Conservation (phyloP, 1,284 basidiomycete species). For the Malassezia vespertilionis region DNA sequence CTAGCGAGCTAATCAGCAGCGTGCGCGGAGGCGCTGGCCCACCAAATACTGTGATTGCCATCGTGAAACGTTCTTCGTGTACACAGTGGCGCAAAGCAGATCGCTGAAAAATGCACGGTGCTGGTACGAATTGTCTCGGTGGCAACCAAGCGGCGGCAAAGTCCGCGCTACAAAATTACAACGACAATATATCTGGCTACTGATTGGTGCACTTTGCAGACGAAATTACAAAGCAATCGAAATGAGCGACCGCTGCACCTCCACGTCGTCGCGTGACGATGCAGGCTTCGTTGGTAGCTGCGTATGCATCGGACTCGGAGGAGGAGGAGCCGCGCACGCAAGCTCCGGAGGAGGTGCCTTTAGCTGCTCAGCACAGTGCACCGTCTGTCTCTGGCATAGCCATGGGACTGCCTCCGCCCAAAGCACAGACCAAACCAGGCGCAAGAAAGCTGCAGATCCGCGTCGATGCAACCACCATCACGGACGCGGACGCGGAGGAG, state of each 20-base stretch:
- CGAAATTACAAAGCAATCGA: neutral
- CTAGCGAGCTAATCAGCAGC: constrained; percentile 39
- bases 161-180: neutral
- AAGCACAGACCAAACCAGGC: neutral
- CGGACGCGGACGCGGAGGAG: neutral
- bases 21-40: neutral
- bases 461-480: constrained; percentile 1
- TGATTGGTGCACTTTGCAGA: constrained; percentile 1
- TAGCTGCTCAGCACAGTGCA: no score
- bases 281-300: constrained; percentile 12
- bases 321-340: constrained; percentile 7
- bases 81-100: no score
- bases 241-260: neutral
- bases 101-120: no score
- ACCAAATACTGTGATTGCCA: no score
- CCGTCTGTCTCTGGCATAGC: no score
- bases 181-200: neutral
- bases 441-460: constrained; percentile 6
- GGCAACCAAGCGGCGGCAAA: neutral
- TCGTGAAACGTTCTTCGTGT: no score
- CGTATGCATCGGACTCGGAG: constrained; percentile 21
- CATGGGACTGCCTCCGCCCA: constrained; percentile 12
- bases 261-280: constrained; percentile 9
- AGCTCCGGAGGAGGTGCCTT: no score
- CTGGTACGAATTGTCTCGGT: neutral